Percentiles rank a stretch among this genome's conserved stretches.
These are phyloP conservation scores for Malus fusca DNA, from an alignment of 306 rosid genomes.

Conservation along the genomic window DNA sequence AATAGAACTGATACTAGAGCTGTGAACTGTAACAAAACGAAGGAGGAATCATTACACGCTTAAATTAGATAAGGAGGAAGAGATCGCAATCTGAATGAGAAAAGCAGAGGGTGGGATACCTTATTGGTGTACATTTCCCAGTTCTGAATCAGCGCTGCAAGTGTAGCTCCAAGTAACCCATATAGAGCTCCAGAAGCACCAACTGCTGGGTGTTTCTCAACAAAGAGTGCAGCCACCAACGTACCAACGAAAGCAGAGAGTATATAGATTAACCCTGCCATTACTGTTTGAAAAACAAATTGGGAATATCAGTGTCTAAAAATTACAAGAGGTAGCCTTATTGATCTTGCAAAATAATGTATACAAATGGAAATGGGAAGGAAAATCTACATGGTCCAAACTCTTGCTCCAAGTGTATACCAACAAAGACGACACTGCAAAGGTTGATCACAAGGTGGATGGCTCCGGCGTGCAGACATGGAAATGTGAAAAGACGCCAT, in stretches of 20 bases:
- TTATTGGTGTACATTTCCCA: slow-evolving; percentile 59
- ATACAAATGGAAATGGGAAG: background rate
- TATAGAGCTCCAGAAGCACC: slow-evolving; percentile 75
- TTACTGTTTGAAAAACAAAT: slow-evolving; percentile 42
- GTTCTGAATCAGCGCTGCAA: slow-evolving; percentile 58
- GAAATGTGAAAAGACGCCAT: slow-evolving; percentile 87
- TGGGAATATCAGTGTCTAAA: background rate
- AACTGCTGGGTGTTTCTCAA: slow-evolving; percentile 51
- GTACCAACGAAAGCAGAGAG: slow-evolving; percentile 70
- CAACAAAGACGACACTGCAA: slow-evolving; percentile 56
- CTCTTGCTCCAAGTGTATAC: slow-evolving; percentile 70
- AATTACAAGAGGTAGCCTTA: slow-evolving; percentile 5
- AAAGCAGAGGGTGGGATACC: slow-evolving; percentile 31
- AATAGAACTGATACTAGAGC: slow-evolving; percentile 45
- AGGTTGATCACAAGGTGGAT: slow-evolving; percentile 79
- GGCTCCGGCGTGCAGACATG: slow-evolving; percentile 70
- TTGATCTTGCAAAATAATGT: slow-evolving; percentile 6
- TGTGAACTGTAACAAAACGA: slow-evolving; percentile 44
- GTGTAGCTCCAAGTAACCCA: slow-evolving; percentile 81
- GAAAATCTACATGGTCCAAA: slow-evolving; percentile 54
- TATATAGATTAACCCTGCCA: slow-evolving; percentile 66
- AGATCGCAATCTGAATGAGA: background rate
- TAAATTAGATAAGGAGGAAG: slow-evolving; percentile 10
- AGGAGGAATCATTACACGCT: slow-evolving; percentile 5
- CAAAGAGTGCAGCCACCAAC: slow-evolving; percentile 80